Conservation (phyloP, 2,329 filamentous ascomycete genomes). For the Aspergillus pseudoglaucus region DNA sequence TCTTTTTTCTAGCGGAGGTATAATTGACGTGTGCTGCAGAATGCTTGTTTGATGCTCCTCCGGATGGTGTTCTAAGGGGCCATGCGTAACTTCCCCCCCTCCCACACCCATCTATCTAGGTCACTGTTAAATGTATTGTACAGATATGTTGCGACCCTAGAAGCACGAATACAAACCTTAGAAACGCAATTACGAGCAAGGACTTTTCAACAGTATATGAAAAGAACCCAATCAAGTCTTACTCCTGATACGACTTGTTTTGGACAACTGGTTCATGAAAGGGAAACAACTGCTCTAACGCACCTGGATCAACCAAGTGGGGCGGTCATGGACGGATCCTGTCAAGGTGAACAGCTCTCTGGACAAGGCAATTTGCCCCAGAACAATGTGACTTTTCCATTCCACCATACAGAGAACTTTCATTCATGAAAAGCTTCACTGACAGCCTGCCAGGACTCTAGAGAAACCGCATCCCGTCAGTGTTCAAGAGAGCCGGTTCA, state of each 20-base stretch:
- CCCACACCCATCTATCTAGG: neutral
- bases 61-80: constrained; percentile 10
- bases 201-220: neutral
- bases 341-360: neutral
- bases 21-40: constrained; percentile 3
- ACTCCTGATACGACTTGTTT: neutral
- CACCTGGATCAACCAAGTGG: neutral
- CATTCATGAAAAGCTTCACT: neutral
- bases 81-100: constrained; percentile 6
- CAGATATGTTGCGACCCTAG: constrained; percentile 13
- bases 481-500: neutral
- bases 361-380: neutral
- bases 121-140: neutral
- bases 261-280: neutral
- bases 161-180: constrained; percentile 9
- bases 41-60: constrained; percentile 11
- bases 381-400: neutral
- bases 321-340: neutral
- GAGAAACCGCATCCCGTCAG: neutral
- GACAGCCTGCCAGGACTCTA: neutral
- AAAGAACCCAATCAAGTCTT: neutral
- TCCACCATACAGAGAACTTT: neutral
- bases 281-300: neutral
- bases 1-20: neutral
- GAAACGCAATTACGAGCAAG: constrained; percentile 7